These are phyloP conservation scores for Xylariaceae sp. DNA, from an alignment of 2,329 filamentous ascomycete species.

Conservation along the genomic window DNA sequence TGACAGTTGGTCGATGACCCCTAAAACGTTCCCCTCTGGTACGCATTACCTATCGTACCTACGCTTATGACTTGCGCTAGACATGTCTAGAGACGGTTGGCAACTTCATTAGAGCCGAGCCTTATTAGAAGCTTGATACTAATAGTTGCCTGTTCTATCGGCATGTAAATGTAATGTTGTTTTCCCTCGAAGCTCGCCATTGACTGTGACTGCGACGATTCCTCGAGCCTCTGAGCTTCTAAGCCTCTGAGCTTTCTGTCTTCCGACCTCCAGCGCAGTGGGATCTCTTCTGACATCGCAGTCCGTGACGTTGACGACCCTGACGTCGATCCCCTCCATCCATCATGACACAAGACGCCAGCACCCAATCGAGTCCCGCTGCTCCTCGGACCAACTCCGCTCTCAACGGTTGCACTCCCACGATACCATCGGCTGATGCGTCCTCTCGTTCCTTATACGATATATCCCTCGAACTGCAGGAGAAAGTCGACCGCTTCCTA, in stretches of 20 bases:
- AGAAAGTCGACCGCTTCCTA: conserved; percentile 62
- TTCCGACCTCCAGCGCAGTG: neutral
- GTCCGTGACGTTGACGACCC: neutral
- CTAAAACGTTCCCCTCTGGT: no score
- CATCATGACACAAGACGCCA: conserved; percentile 16
- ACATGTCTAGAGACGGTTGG: no score
- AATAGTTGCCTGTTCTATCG: neutral
- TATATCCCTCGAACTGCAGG: conserved; percentile 41
- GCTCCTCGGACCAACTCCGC: conserved; percentile 2
- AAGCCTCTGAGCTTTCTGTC: no score
- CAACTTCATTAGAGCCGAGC: neutral
- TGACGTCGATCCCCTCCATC: neutral
- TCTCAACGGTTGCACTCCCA: conserved; percentile 15
- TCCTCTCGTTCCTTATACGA: conserved; percentile 18
- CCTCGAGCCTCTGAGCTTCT: neutral
- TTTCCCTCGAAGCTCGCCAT: neutral
- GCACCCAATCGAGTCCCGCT: conserved; percentile 9
- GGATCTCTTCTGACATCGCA: neutral
- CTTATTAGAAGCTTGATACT: neutral
- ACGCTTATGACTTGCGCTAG: no score
- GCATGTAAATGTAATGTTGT: neutral
- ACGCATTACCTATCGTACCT: no score
- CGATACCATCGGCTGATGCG: conserved; percentile 3
- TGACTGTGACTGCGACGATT: conserved; percentile 1
- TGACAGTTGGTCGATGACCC: no score